phyloP scores from a whole-genome alignment of 2,329 filamentous ascomycete genomes.

The Xylariales sp. region DNA sequence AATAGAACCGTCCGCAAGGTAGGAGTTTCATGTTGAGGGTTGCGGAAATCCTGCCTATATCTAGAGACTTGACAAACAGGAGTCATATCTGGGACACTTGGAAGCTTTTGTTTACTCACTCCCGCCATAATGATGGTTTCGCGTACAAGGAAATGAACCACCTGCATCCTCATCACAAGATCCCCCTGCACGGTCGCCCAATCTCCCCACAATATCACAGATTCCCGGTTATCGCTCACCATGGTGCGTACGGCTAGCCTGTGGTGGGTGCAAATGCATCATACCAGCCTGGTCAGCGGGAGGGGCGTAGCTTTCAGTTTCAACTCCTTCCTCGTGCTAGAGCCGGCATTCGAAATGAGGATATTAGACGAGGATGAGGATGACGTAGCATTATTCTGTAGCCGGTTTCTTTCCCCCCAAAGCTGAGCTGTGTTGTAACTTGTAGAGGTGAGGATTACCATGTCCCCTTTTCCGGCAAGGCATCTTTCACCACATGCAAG shows the following conservation, averaged over 20 bases:
- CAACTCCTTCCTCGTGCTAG: slow-evolving; percentile 6
- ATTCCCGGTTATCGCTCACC: slow-evolving; percentile 11
- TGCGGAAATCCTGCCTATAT: slow-evolving; percentile 13
- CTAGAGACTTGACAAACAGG: slow-evolving; percentile 9
- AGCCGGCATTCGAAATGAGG: slow-evolving; percentile 23
- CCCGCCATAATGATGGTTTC: slow-evolving; percentile 18
- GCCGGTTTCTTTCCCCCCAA: slow-evolving; percentile 7
- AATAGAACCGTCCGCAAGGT: slow-evolving; percentile 3
- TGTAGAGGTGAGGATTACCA: not conserved
- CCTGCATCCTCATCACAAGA: slow-evolving; percentile 1
- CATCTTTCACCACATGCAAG: too few species aligned
- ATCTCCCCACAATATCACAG: slow-evolving; percentile 27
- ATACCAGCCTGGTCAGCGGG: slow-evolving; percentile 16
- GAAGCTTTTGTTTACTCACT: slow-evolving; percentile 1
- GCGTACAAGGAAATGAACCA: slow-evolving; percentile 12
- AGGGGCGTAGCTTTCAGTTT: slow-evolving; percentile 28
- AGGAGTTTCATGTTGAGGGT: slow-evolving; percentile 22
- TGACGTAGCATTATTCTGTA: slow-evolving; percentile 17
- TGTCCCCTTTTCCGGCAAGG: slow-evolving; percentile 6
- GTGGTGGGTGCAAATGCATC: slow-evolving; percentile 19
- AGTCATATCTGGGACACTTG: not conserved
- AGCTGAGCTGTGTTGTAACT: not conserved
- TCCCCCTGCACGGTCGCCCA: slow-evolving; percentile 26
- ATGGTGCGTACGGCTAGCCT: slow-evolving; percentile 3
- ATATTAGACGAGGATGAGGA: slow-evolving; percentile 16